A percentile compares a stretch with the other conserved stretches of the same genome.
phyloP scores from a whole-genome alignment of 108 stramenopile genomes.

The Pseudonitzschia delicatissima region DNA sequence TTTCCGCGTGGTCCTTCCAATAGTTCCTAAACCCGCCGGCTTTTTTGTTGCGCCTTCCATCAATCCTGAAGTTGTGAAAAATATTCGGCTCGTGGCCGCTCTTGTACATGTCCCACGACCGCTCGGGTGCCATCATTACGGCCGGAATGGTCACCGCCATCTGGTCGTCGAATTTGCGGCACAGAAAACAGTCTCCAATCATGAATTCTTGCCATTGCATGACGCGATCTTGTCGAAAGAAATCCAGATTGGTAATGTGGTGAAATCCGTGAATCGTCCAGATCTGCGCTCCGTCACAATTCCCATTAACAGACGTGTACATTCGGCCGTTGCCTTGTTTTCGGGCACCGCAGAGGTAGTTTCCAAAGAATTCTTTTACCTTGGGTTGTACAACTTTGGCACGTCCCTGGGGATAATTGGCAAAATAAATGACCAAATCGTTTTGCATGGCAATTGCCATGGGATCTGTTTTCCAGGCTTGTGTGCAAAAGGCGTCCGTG shows the following conservation, averaged over 20 bases:
- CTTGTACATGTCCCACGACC: slow-evolving; percentile 26
- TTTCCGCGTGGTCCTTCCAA: slow-evolving; percentile 22
- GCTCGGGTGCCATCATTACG: slow-evolving; percentile 34
- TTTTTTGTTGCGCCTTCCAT: slow-evolving; percentile 24
- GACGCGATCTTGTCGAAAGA: slow-evolving; percentile 26
- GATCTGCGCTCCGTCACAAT: not conserved
- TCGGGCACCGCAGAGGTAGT: slow-evolving; percentile 21
- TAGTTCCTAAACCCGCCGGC: slow-evolving; percentile 21
- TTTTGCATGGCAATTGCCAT: slow-evolving; percentile 39
- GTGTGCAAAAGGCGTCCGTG: slow-evolving; percentile 45
- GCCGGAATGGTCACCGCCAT: slow-evolving; percentile 48
- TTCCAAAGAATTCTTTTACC: slow-evolving; percentile 31
- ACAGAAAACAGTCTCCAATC: slow-evolving; percentile 42
- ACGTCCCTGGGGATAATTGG: slow-evolving; percentile 33
- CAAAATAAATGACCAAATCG: slow-evolving; percentile 37
- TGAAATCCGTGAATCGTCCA: slow-evolving; percentile 43
- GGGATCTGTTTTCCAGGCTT: slow-evolving; percentile 43
- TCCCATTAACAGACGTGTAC: not conserved
- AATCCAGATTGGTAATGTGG: slow-evolving; percentile 52
- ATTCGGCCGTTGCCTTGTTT: slow-evolving; percentile 12
- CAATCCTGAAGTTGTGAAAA: slow-evolving; percentile 39
- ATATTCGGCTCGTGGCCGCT: slow-evolving; percentile 28
- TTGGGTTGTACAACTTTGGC: not conserved
- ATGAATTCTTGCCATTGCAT: slow-evolving; percentile 19
- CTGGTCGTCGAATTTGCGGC: slow-evolving; percentile 47